Conservation (phyloP, 2,329 filamentous ascomycete species). For the Fusarium phyllophilum region DNA sequence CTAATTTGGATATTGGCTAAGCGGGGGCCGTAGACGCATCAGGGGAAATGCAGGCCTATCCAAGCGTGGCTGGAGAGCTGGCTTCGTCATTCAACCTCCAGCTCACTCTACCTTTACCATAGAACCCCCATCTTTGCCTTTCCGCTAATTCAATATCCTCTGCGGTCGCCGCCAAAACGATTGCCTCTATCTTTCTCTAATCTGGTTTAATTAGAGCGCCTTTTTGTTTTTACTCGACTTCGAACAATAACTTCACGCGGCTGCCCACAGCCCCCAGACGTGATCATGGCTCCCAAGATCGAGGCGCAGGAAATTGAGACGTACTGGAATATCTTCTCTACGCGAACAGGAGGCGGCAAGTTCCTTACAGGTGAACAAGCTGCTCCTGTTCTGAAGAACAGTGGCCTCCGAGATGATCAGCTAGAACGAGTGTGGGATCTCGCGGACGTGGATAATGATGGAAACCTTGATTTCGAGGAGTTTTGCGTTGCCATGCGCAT, state of each 20-base stretch:
- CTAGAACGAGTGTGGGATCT: constrained; percentile 98
- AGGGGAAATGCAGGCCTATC: constrained; percentile 41
- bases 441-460: constrained; percentile 96
- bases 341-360: constrained; percentile 68
- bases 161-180: constrained; percentile 29
- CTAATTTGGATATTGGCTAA: constrained; percentile 43
- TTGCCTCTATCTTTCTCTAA: constrained; percentile 5
- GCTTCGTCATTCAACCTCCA: constrained; percentile 45
- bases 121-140: constrained; percentile 19
- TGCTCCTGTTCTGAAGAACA: constrained; percentile 71
- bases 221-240: background rate
- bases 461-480: constrained; percentile 98
- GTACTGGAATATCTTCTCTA: constrained; percentile 73
- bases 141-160: constrained; percentile 9
- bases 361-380: constrained; percentile 70
- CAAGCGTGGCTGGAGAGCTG: constrained; percentile 43
- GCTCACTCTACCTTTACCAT: constrained; percentile 15
- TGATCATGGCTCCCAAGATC: constrained; percentile 68
- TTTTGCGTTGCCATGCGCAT: constrained; percentile 99
- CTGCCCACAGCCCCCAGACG: constrained; percentile 21
- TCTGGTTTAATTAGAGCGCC: background rate
- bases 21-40: constrained; percentile 37
- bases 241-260: background rate
- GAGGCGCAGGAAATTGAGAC: constrained; percentile 71
- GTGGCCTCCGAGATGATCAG: constrained; percentile 74